phyloP scores from a whole-genome alignment of 176 grass and related monocot genomes.

The Cenchrus fungigraminus region DNA sequence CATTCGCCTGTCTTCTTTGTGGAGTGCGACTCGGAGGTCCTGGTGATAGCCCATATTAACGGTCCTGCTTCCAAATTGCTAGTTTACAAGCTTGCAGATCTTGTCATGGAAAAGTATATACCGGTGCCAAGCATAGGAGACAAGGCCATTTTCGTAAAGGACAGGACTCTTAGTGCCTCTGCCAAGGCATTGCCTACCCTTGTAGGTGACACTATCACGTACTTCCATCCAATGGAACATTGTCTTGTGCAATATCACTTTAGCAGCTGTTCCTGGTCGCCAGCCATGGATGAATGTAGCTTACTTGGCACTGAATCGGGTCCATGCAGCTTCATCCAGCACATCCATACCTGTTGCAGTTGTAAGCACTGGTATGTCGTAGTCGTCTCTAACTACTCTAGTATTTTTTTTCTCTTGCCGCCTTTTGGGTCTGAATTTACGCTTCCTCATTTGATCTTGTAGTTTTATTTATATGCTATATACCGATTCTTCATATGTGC shows the following conservation, averaged over 20 bases:
- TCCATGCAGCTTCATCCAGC: background rate
- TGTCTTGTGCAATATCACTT: background rate
- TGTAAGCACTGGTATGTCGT: background rate
- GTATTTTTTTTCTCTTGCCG: too few relatives aligned
- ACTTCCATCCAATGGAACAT: background rate
- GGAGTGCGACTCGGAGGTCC: background rate
- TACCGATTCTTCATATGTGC: too few relatives aligned
- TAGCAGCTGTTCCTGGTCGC: too few relatives aligned
- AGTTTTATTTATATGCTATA: too few relatives aligned
- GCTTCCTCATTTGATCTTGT: too few relatives aligned
- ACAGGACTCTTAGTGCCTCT: too few relatives aligned
- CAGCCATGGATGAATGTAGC: too few relatives aligned
- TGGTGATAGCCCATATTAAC: background rate
- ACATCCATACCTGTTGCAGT: background rate
- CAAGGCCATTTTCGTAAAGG: too few relatives aligned
- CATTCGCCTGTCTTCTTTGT: background rate
- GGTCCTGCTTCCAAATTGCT: background rate
- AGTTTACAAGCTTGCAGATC: background rate
- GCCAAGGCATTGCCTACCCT: background rate
- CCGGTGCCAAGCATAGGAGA: background rate
- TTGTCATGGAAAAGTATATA: background rate
- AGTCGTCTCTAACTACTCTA: too few relatives aligned
- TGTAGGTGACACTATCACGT: background rate
- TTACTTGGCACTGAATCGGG: too few relatives aligned
- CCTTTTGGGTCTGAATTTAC: too few relatives aligned